Evolutionary conservation across 768 basidiomycete genomes (phyloP), one percentile per base, ranked within the genome.

Genomic region (Termitomyces bulborhizus): DNA sequence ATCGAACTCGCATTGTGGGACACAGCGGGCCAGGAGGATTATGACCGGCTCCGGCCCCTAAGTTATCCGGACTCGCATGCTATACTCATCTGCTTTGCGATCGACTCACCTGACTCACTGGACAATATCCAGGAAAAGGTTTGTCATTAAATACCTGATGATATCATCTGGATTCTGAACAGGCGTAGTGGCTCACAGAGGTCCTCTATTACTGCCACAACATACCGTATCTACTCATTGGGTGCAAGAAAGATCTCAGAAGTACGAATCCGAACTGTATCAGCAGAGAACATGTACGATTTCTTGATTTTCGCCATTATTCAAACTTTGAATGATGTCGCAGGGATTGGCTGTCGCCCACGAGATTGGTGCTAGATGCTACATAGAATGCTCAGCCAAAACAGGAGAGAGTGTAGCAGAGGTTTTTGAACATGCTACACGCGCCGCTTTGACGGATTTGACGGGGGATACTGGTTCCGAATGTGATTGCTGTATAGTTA

Each of bases 51-150:
- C 62, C 84, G 97, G 57, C 96, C 97, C 58, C 83, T 99, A 68
- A 92, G 89, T 65, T 99, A 99, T 76, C 96, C 96, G 52, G 96
- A 98, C 77, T 95, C 93, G n/a, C 94, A 99, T 71, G 94, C 98
- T 72, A 97, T 99, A 76, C 84, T 98, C 62, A 97, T 99, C 74
- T 98, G 95, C 72, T 99, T 97, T 71, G 93, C 97, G 44, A 86
- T 98, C 62, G 96, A 98, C 78, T 93, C 90, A 48, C 95, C 93
- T 39, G 94, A 98, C 72, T 98, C 95, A 46, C 79, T 99, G 61
- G 95, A 95, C 75, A 99, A 99, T 83, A 96, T 98, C 26, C 93
- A 96, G 79, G 97, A 99, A 78, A 98, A 98, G 90, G 97, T 90
- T 54, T 49, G 26, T 24, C 24, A 27, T 44, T 21, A 45, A 18